A percentile compares a stretch with the other conserved stretches of the same genome.
Evolutionary conservation across 108 stramenopile species (phyloP).

Genomic region (Nitzschia putrida): DNA sequence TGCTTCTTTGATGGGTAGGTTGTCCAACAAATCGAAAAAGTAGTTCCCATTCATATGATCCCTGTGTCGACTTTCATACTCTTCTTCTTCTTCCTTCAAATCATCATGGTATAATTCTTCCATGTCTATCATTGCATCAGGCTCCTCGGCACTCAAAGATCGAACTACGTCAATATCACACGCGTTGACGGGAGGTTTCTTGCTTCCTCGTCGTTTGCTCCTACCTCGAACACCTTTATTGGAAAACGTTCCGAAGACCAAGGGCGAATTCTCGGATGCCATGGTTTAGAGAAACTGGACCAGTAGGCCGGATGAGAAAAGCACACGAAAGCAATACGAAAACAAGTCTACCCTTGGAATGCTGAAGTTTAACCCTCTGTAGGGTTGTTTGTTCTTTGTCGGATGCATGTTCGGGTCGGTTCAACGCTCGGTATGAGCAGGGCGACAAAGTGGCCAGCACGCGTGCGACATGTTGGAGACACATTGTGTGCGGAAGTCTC

Average conservation of each 20-base stretch:
- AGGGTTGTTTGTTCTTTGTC: no score
- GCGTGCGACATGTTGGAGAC: no score
- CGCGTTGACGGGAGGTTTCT: not conserved
- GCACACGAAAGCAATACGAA: no score
- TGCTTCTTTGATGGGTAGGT: conserved; percentile 6
- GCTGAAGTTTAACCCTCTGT: no score
- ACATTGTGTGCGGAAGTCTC: no score
- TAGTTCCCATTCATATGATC: not conserved
- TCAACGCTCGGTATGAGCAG: no score
- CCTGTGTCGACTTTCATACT: not conserved
- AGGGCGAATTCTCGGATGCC: not conserved
- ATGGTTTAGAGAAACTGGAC: no score
- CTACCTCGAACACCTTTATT: conserved; percentile 3
- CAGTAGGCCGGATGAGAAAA: no score
- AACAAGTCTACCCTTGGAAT: no score
- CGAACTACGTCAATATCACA: not conserved
- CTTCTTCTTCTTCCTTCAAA: not conserved
- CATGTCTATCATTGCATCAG: conserved; percentile 19
- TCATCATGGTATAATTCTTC: conserved; percentile 8
- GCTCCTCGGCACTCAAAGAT: conserved; percentile 11
- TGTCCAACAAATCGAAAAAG: conserved; percentile 7
- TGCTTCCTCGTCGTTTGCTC: not conserved
- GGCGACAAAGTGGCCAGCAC: no score
- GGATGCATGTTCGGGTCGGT: no score
- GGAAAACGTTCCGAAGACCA: conserved; percentile 6